Evolutionary conservation across 2,329 filamentous ascomycete species (phyloP).

Genomic region (Aspergillus amoenus): DNA sequence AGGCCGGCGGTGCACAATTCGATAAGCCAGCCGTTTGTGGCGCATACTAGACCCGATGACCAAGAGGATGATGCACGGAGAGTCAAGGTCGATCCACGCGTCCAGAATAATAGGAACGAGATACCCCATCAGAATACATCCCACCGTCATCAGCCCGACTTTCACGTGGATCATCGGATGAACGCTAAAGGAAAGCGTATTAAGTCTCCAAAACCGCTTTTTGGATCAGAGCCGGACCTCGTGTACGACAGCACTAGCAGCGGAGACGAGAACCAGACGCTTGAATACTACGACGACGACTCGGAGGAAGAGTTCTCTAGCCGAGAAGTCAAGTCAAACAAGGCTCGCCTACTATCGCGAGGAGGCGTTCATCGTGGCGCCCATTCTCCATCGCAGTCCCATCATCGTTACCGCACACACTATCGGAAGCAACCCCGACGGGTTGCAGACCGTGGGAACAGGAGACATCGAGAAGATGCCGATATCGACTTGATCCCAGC

Average conservation of each 20-base stretch:
- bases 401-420: conserved; percentile 26
- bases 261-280: conserved; percentile 26
- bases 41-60: conserved; percentile 1
- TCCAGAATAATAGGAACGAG: conserved; percentile 4
- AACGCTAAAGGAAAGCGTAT: neutral
- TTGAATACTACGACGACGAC: conserved; percentile 26
- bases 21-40: neutral
- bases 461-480: conserved; percentile 15
- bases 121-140: neutral
- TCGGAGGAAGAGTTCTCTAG: conserved; percentile 30
- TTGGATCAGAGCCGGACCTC: conserved; percentile 17
- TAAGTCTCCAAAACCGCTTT: conserved; percentile 1
- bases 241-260: conserved; percentile 22
- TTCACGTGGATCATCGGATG: neutral
- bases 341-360: conserved; percentile 17
- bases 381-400: conserved; percentile 18
- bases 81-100: neutral
- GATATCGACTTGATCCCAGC: conserved; percentile 27
- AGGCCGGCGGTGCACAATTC: conserved; percentile 1
- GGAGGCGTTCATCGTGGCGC: conserved; percentile 18
- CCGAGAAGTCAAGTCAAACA: conserved; percentile 19
- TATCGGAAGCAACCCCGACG: conserved; percentile 23
- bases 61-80: conserved; percentile 1
- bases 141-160: neutral
- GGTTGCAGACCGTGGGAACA: conserved; percentile 5